These are phyloP conservation scores for Vigna reflexopilosa DNA, from an alignment of 306 rosid species.

Conservation along the genomic window DNA sequence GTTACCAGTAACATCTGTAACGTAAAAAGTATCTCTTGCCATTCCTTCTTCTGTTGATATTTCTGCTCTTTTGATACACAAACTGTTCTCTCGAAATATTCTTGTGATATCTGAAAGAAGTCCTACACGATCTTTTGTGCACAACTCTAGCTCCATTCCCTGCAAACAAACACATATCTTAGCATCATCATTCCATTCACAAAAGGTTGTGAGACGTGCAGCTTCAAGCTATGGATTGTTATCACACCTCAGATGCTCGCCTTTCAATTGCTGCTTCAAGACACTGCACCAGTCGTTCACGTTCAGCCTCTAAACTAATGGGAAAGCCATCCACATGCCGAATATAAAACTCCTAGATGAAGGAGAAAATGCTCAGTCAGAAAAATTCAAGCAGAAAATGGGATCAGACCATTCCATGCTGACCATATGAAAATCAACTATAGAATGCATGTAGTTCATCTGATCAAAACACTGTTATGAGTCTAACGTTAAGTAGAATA, in stretches of 20 bases:
- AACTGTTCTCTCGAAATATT: constrained; percentile 90
- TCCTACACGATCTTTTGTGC: constrained; percentile 81
- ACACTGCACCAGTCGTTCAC: constrained; percentile 83
- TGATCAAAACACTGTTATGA: neutral
- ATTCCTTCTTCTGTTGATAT: constrained; percentile 77
- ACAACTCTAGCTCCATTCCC: constrained; percentile 89
- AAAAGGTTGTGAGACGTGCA: neutral
- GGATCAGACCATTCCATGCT: constrained; percentile 8
- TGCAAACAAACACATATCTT: constrained; percentile 53
- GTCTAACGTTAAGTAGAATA: no score
- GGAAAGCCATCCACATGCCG: constrained; percentile 93
- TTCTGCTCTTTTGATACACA: constrained; percentile 87
- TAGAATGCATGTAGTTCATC: neutral
- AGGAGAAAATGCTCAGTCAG: constrained; percentile 25
- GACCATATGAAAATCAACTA: constrained; percentile 26
- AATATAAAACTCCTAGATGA: constrained; percentile 81
- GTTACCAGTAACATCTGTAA: constrained; percentile 86
- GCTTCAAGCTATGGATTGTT: neutral
- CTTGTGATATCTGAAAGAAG: constrained; percentile 95
- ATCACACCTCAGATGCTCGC: constrained; percentile 79
- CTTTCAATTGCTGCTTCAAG: constrained; percentile 98
- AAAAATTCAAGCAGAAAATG: constrained; percentile 8
- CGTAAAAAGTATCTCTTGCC: constrained; percentile 79
- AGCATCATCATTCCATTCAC: constrained; percentile 30
- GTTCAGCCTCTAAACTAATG: constrained; percentile 87